phyloP scores from a whole-genome alignment of 768 basidiomycete genomes.

The Pleurotus salmoneostramineus region DNA sequence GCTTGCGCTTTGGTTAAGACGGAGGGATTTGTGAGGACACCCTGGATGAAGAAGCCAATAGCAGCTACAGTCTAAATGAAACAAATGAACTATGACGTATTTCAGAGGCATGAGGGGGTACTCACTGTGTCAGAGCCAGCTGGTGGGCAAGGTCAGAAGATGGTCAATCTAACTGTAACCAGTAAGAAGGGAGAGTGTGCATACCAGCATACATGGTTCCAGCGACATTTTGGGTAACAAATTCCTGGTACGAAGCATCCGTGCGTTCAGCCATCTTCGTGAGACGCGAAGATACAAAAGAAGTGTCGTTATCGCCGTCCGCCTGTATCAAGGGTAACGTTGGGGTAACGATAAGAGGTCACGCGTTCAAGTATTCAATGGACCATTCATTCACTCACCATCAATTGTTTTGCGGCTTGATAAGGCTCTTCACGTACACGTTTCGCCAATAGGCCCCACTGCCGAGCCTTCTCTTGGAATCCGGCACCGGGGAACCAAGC shows the following conservation, averaged over 20 bases:
- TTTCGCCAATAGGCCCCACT: conserved; percentile 15
- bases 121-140: conserved; percentile 30
- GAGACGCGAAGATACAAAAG: conserved; percentile 22
- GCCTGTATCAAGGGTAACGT: conserved; percentile 8
- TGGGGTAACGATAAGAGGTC: not conserved
- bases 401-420: conserved; percentile 18
- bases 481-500: conserved; percentile 37
- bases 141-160: conserved; percentile 6
- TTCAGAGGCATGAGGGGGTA: not conserved
- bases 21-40: conserved; percentile 23
- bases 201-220: conserved; percentile 30
- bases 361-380: not conserved
- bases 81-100: not conserved
- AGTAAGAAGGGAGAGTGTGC: not conserved
- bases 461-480: conserved; percentile 26
- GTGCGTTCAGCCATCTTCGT: conserved; percentile 10
- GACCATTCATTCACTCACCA: conserved; percentile 15
- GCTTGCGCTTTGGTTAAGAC: conserved; percentile 22
- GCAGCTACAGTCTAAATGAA: conserved; percentile 27
- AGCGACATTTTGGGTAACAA: conserved; percentile 30
- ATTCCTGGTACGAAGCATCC: conserved; percentile 1
- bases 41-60: conserved; percentile 21
- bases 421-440: conserved; percentile 24
- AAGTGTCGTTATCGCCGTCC: conserved; percentile 18
- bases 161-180: not conserved